These are phyloP conservation scores for Pyrus betulifolia DNA, from an alignment of 306 rosid species.

Conservation along the genomic window DNA sequence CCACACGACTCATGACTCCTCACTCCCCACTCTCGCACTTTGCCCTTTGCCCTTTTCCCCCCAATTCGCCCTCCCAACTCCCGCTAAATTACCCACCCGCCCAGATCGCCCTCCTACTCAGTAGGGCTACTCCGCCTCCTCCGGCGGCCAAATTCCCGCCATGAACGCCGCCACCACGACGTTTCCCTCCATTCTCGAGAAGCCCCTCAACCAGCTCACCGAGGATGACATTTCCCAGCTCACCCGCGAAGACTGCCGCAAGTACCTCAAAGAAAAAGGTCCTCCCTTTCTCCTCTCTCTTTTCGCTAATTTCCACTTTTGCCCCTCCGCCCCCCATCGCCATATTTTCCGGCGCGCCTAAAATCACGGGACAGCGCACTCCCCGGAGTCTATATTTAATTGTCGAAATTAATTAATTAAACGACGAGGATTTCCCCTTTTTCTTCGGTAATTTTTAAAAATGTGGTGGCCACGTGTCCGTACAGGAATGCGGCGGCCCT, in stretches of 20 bases:
- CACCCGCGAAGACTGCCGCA: slow-evolving; percentile 99
- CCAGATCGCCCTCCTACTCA: slow-evolving; percentile 2
- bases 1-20: not conserved
- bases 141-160: slow-evolving; percentile 16
- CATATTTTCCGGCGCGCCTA: slow-evolving; percentile 49
- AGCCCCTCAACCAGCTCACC: slow-evolving; percentile 81
- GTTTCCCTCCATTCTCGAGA: slow-evolving; percentile 78
- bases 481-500: slow-evolving; percentile 99
- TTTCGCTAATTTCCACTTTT: slow-evolving; percentile 13
- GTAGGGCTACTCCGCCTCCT: not conserved
- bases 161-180: slow-evolving; percentile 66
- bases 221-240: slow-evolving; percentile 99
- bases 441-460: not conserved
- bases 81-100: slow-evolving; percentile 1
- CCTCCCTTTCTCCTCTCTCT: not conserved
- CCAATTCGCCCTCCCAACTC: slow-evolving; percentile 4
- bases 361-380: slow-evolving; percentile 1
- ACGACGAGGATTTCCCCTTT: not conserved
- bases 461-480: slow-evolving; percentile 57
- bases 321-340: slow-evolving; percentile 10
- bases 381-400: not conserved
- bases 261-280: slow-evolving; percentile 93
- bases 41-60: not conserved
- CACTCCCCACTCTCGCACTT: slow-evolving; percentile 1
- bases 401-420: not conserved